phyloP scores from a whole-genome alignment of 257 asterid genomes.

The Ophiorrhiza pumila region DNA sequence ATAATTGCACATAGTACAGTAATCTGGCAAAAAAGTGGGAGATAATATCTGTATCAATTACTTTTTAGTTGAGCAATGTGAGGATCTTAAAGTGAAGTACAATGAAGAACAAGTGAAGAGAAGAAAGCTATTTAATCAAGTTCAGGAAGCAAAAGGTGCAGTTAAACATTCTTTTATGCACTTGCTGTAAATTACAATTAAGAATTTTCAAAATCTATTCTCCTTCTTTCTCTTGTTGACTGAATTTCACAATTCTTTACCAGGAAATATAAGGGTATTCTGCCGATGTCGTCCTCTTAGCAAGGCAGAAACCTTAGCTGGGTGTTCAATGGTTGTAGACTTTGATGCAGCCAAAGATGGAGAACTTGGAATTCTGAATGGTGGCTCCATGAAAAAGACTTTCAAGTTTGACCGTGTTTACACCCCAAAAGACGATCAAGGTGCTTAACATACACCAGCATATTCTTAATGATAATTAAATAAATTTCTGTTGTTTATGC shows the following conservation, averaged over 20 bases:
- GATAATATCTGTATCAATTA: conserved; percentile 18
- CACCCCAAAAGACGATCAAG: conserved; percentile 92
- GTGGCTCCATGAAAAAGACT: conserved; percentile 55
- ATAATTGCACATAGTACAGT: conserved; percentile 8
- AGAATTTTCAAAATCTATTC: neutral
- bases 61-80: conserved; percentile 86
- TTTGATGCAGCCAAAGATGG: conserved; percentile 93
- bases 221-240: neutral
- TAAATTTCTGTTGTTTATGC: neutral
- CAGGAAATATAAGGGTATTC: conserved; percentile 96
- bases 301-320: conserved; percentile 56
- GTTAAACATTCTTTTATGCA: neutral
- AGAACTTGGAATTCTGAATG: conserved; percentile 67
- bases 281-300: conserved; percentile 98
- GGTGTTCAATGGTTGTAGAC: conserved; percentile 70
- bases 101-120: conserved; percentile 88
- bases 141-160: conserved; percentile 92
- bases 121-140: conserved; percentile 82
- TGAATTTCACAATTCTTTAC: conserved; percentile 17
- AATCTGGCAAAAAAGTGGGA: conserved; percentile 5
- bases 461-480: neutral
- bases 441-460: conserved; percentile 27
- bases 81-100: conserved; percentile 86
- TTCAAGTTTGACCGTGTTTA: conserved; percentile 89
- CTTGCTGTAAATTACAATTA: neutral